Evolutionary conservation across 2,329 filamentous ascomycete species (phyloP).

Genomic region (Phaeophleospora eucalypticola): DNA sequence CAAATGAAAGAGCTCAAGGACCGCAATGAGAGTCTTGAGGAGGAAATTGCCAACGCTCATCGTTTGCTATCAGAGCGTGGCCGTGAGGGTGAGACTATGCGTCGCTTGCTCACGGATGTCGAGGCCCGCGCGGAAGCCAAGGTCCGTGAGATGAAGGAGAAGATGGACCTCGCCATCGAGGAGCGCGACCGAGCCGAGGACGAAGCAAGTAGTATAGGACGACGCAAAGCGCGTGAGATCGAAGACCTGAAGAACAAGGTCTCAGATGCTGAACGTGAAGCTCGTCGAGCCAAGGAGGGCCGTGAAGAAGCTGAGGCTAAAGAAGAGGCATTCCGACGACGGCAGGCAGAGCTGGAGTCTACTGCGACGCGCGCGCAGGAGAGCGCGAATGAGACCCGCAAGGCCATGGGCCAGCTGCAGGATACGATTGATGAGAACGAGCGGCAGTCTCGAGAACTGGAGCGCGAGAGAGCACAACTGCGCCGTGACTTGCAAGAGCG

Average conservation of each 20-base stretch:
- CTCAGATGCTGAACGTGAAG: conserved; percentile 74
- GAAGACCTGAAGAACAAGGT: conserved; percentile 79
- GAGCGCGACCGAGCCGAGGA: conserved; percentile 92
- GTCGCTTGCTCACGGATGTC: conserved; percentile 78
- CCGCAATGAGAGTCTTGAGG: conserved; percentile 80
- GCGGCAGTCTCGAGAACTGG: conserved; percentile 73
- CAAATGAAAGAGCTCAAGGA: conserved; percentile 87
- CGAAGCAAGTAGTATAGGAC: conserved; percentile 72
- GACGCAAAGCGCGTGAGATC: conserved; percentile 73
- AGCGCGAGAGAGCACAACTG: conserved; percentile 66
- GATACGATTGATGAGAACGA: conserved; percentile 84
- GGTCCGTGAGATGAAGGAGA: conserved; percentile 81
- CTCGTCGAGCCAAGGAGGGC: conserved; percentile 67
- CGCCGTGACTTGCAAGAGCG: conserved; percentile 15
- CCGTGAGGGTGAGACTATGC: conserved; percentile 92
- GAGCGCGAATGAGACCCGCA: conserved; percentile 71
- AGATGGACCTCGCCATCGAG: conserved; percentile 85
- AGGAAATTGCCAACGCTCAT: conserved; percentile 86
- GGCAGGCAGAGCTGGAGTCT: conserved; percentile 71
- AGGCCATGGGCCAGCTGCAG: conserved; percentile 72
- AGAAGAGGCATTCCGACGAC: conserved; percentile 69
- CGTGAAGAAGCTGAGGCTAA: conserved; percentile 71
- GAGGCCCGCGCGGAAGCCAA: conserved; percentile 77
- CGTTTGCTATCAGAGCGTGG: conserved; percentile 81
- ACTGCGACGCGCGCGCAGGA: conserved; percentile 63